Base-by-base conservation (phyloP, 306 rosid genomes). In the Abrus pulchellus region DNA sequence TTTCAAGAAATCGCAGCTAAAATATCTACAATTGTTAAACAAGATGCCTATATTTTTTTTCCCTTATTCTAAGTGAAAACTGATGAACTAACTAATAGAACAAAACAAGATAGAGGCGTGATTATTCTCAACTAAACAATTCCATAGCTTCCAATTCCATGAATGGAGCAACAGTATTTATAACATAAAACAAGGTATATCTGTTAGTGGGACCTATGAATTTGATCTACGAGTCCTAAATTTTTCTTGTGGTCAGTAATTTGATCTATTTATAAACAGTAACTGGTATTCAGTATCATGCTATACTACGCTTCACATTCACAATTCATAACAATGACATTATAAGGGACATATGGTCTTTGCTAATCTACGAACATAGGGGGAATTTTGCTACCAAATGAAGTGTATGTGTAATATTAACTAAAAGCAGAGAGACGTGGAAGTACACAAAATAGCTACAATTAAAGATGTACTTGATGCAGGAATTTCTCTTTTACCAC, bases 371-470 rank as follows among this genome's bases (percentile, higher is more conserved):
- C 4, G 40, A 68, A 12, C 6, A 41, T 0, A 43, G 56, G 45
- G 13, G 72, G 47, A 10, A 11, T 57, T 43, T 45, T 56, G 13
- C 68, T 3, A 74, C 43, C 55, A 74, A 56, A 65, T 13, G 75
- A 72, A 71, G 54, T 71, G 52, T 28, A 28, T 20, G 9, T 11
- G 29, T 9, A 6, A 3, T 54, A 14, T 72, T 40, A 73, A 56
- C 54, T 27, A 27, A 8, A 27, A 40, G 75, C 45, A 48, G 20
- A 69, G 28, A 40, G 53, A 30, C 38, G 27, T 56, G 41, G 7
- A 5, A 56, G 44, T 32, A 7, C 28, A 43, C 12, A 41, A 10
- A 57, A 27, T 7, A 40, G 56, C 20, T 28, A 40, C 78, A 30
- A 34, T 7, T 12, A 53, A 30, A 1, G 2, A 67, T 0, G 56